Conservation (phyloP, 176 grass and related monocot species). For the Cenchrus purpureus region DNA sequence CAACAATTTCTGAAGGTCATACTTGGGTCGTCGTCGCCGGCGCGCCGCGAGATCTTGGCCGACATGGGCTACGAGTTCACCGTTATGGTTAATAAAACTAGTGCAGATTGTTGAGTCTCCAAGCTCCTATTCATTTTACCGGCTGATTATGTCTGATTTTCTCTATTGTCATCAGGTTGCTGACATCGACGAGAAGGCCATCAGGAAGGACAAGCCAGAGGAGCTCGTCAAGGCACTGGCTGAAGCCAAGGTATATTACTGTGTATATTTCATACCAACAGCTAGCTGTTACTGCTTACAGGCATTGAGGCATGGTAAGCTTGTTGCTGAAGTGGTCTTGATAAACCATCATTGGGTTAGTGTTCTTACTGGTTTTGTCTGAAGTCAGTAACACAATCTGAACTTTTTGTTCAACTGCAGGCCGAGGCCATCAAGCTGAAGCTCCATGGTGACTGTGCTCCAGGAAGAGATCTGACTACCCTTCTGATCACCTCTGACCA, state of each 20-base stretch:
- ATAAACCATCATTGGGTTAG: neutral
- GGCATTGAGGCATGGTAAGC: neutral
- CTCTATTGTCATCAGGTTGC: conserved; percentile 45
- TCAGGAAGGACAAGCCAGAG: conserved; percentile 68
- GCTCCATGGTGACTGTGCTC: conserved; percentile 2
- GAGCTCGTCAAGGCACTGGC: conserved; percentile 77
- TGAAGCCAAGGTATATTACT: conserved; percentile 60
- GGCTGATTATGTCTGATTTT: neutral
- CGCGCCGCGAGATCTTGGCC: conserved; percentile 64
- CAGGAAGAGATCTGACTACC: neutral
- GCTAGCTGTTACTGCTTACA: neutral
- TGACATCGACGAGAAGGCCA: conserved; percentile 82
- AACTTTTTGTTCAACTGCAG: conserved; percentile 22
- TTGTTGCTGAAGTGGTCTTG: neutral
- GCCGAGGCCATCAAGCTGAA: conserved; percentile 62
- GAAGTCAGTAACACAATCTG: neutral
- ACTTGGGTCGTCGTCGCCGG: conserved; percentile 73
- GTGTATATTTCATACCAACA: neutral
- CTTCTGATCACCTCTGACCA: conserved; percentile 75
- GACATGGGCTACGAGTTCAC: conserved; percentile 80
- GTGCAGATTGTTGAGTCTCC: neutral
- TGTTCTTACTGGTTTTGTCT: neutral
- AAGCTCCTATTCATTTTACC: neutral
- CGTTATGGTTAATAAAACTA: conserved; percentile 50
- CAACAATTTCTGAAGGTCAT: conserved; percentile 52